A percentile compares a stretch with the other conserved stretches of the same genome.
phyloP scores from a whole-genome alignment of 192 early-diverging fungal species.

The Dispira parvispora region DNA sequence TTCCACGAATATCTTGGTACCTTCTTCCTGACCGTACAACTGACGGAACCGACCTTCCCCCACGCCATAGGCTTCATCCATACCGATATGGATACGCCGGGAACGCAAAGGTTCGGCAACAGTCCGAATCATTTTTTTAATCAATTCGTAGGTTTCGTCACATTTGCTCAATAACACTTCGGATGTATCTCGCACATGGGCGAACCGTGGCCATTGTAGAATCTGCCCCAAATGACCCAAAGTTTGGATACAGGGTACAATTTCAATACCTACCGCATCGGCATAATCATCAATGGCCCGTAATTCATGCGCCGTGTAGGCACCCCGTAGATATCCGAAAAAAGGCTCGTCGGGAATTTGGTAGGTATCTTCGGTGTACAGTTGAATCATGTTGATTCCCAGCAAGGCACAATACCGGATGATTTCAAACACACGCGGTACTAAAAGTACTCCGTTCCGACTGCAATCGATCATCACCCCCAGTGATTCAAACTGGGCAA shows the following conservation, averaged over 20 bases:
- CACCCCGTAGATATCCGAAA: constrained; percentile 56
- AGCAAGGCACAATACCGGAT: constrained; percentile 63
- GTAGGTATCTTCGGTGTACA: constrained; percentile 85
- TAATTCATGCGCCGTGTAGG: constrained; percentile 59
- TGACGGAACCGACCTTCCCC: constrained; percentile 69
- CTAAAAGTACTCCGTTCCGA: constrained; percentile 53
- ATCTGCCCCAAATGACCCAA: constrained; percentile 80
- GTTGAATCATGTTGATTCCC: constrained; percentile 74
- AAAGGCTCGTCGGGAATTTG: constrained; percentile 36
- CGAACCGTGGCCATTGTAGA: constrained; percentile 74
- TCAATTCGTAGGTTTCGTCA: constrained; percentile 62
- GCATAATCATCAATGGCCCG: constrained; percentile 64
- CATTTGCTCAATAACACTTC: constrained; percentile 57
- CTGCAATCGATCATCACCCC: constrained; percentile 78
- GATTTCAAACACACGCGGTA: constrained; percentile 43
- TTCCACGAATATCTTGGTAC: constrained; percentile 52
- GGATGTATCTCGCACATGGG: constrained; percentile 55
- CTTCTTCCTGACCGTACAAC: constrained; percentile 56
- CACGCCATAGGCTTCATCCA: constrained; percentile 79
- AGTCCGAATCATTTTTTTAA: constrained; percentile 53
- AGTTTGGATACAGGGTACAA: constrained; percentile 80
- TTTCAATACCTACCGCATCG: constrained; percentile 55
- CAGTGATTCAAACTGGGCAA: constrained; percentile 50
- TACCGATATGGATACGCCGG: constrained; percentile 67
- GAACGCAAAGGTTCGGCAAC: constrained; percentile 53